Percentiles rank a stretch among this genome's conserved stretches.
These are phyloP conservation scores for Marasmius tenuissimus DNA, from an alignment of 1,284 basidiomycete species.

Conservation along the genomic window DNA sequence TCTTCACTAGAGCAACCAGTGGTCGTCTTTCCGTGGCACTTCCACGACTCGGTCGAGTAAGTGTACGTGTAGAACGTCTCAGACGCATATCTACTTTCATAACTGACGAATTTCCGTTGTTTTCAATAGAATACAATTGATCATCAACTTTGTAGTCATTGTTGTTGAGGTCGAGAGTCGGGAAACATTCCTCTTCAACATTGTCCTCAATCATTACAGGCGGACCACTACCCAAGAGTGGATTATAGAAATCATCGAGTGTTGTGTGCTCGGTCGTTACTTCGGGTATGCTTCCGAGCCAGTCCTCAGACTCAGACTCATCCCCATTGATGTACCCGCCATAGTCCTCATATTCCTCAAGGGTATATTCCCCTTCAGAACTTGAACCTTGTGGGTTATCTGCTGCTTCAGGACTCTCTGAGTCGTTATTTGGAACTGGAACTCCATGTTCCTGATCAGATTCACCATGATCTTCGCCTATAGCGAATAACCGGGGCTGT, in stretches of 20 bases:
- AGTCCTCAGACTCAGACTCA: not conserved
- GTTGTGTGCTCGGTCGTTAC: not conserved
- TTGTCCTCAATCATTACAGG: not conserved
- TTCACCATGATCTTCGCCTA: not conserved
- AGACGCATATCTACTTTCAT: not conserved
- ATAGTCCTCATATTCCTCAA: constrained; percentile 3
- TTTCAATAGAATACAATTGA: not conserved
- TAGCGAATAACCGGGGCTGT: not conserved
- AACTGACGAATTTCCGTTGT: not conserved
- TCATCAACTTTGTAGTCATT: not conserved
- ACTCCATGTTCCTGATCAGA: not conserved
- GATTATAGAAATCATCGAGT: not conserved
- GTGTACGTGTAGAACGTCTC: not conserved
- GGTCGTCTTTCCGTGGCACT: not conserved
- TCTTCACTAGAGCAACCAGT: constrained; percentile 3
- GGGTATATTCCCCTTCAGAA: not conserved
- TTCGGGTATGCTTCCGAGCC: not conserved
- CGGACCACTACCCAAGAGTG: not conserved
- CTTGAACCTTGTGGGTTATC: not conserved
- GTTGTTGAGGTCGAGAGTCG: not conserved
- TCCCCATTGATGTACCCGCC: not conserved
- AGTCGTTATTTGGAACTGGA: not conserved
- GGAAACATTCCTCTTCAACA: not conserved
- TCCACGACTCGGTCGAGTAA: not conserved
- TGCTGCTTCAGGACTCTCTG: not conserved